Evolutionary conservation across 169 alveolate species (phyloP).

Genomic region (Theileria luwenshuni): DNA sequence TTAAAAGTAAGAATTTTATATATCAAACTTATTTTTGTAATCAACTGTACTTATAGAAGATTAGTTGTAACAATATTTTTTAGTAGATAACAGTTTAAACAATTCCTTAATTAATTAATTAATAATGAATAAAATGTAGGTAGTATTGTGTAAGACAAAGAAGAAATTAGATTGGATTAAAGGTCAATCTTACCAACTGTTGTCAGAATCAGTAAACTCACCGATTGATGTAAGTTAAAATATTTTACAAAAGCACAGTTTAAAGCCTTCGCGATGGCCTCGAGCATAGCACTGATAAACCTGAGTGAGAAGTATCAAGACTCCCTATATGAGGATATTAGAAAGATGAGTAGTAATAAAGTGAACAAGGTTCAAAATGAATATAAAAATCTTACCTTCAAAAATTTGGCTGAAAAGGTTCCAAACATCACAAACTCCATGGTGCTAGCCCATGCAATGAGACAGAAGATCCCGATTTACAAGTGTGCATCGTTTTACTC

Average conservation of each 20-base stretch:
- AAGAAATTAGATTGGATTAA: conserved; percentile 55
- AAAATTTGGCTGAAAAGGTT: conserved; percentile 4
- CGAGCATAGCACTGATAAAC: conserved; percentile 33
- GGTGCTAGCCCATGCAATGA: conserved; percentile 45
- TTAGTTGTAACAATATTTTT: neutral
- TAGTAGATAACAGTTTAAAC: too few species aligned
- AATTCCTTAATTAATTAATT: neutral
- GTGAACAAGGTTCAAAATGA: neutral
- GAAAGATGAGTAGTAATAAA: neutral
- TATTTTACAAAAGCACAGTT: neutral
- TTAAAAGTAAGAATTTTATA: conserved; percentile 45
- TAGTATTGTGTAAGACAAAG: conserved; percentile 52
- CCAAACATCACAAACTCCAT: conserved; percentile 29
- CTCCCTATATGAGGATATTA: conserved; percentile 45
- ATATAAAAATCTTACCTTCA: neutral
- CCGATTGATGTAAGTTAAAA: conserved; percentile 49
- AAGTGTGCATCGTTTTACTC: conserved; percentile 43
- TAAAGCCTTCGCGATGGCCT: conserved; percentile 54
- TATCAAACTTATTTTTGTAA: too few species aligned
- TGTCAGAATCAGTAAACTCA: conserved; percentile 54
- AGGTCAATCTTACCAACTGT: conserved; percentile 20
- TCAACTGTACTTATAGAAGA: neutral
- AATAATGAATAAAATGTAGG: conserved; percentile 1
- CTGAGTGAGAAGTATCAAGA: conserved; percentile 20
- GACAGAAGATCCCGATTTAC: conserved; percentile 56